Percentiles rank a stretch among this genome's conserved stretches.
These are phyloP conservation scores for Colletotrichum noveboracense DNA, from an alignment of 2,329 filamentous ascomycete genomes.

Conservation along the genomic window DNA sequence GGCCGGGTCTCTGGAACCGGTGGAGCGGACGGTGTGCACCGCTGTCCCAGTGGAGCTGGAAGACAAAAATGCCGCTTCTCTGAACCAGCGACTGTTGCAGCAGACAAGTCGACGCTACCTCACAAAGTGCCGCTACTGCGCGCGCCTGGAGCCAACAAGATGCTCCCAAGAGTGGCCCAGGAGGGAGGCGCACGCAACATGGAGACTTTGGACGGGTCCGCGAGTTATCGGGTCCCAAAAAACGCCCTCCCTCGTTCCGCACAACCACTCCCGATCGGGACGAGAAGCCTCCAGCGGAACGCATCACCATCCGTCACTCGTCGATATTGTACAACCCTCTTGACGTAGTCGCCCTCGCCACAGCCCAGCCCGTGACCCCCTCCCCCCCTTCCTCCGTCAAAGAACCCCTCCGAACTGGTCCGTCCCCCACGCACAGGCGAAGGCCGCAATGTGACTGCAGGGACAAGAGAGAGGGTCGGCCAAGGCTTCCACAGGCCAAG, in stretches of 20 bases:
- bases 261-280: neutral
- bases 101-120: neutral
- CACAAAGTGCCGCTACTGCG: neutral
- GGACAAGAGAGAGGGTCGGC: neutral
- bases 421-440: neutral
- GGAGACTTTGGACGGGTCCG: neutral
- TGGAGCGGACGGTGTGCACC: conserved; percentile 5
- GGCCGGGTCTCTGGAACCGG: conserved; percentile 1
- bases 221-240: neutral
- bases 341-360: conserved; percentile 18
- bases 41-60: conserved; percentile 6
- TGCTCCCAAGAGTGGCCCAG: neutral
- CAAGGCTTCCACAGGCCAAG: conserved; percentile 6
- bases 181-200: neutral
- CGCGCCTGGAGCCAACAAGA: neutral
- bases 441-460: neutral
- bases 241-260: neutral
- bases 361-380: conserved; percentile 6
- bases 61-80: conserved; percentile 13
- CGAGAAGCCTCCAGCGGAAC: neutral
- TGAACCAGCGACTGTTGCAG: neutral
- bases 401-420: neutral
- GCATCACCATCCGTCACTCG: conserved; percentile 9
- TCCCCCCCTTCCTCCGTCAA: neutral
- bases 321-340: conserved; percentile 7